Percentiles rank a stretch among this genome's conserved stretches.
Evolutionary conservation across 2,329 filamentous ascomycete species (phyloP).

Genomic region (Stylonectria norvegica): DNA sequence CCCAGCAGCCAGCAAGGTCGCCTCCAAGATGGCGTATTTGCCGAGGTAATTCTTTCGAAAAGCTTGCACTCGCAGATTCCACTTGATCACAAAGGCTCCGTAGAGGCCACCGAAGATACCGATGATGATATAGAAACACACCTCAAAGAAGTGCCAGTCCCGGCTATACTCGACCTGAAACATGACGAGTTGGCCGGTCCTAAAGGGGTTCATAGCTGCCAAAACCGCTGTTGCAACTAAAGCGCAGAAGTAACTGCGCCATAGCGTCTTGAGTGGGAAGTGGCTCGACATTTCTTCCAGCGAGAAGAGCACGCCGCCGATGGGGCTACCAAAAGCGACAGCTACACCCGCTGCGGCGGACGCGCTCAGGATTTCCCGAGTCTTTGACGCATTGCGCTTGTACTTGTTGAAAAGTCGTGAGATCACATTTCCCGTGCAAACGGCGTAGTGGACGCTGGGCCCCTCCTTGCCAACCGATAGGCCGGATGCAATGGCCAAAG

Average conservation of each 20-base stretch:
- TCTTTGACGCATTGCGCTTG: constrained; percentile 86
- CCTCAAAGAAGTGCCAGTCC: constrained; percentile 96
- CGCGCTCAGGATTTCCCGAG: constrained; percentile 88
- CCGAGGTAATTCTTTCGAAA: constrained; percentile 91
- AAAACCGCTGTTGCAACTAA: constrained; percentile 90
- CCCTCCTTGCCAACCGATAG: constrained; percentile 96
- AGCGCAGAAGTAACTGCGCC: constrained; percentile 97
- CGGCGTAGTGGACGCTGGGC: constrained; percentile 97
- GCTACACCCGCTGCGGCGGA: constrained; percentile 93
- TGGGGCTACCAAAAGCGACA: constrained; percentile 95
- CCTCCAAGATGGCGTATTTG: constrained; percentile 81
- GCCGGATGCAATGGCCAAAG: constrained; percentile 88
- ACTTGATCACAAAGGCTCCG: constrained; percentile 95
- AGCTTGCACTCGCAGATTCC: constrained; percentile 86
- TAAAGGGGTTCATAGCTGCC: constrained; percentile 94
- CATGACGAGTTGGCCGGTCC: constrained; percentile 97
- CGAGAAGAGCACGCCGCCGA: constrained; percentile 93
- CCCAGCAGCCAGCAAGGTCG: constrained; percentile 73
- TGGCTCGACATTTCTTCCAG: constrained; percentile 97
- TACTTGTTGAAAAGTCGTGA: constrained; percentile 92
- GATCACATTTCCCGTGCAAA: constrained; percentile 95
- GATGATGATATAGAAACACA: constrained; percentile 86
- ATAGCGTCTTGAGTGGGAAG: constrained; percentile 95
- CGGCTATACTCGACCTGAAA: constrained; percentile 96
- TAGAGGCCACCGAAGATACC: constrained; percentile 93